Evolutionary conservation across 768 basidiomycete species (phyloP), one percentile per base, ranked within the genome.

Genomic region (Agaricus sinodeliciosus): DNA sequence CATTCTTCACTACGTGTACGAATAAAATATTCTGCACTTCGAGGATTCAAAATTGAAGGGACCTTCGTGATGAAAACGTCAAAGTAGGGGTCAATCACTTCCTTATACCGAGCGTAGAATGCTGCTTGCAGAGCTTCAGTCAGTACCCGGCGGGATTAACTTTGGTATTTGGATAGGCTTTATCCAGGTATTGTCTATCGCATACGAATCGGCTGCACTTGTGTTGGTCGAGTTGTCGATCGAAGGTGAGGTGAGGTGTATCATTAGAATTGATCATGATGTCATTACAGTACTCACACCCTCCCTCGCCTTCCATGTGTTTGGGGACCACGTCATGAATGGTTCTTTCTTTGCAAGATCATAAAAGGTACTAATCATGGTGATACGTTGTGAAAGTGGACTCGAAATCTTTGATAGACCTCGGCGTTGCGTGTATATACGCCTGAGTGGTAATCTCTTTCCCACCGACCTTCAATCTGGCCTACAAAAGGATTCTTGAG

Each of bases 171-270:
- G 74, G 71, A 62, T 74, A 79, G 1, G 62, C 59, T 2, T 67
- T 62, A 45, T 78, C 77, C 49, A 78, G 65, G 60, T 79, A 77
- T 13, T 67, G 54, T 0, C 75, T 50, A 78, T 78, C 46, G 49
- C 57, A 26, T 64, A 51, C 0, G 75, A 74, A 13, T 79, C 72
- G 9, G 65, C 50, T 22, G 77, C 41, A 7, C 60, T 44, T 0
- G 55, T 54, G 6, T 62, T 59, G 19, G 74, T 73, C 42, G 58
- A 57, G 0, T 69, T 68, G 59, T 79, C 77, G 47, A 69, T 73
- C 28, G 70, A 59, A 3, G 78, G 77, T 0, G 76, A 56, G 12
- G 73, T 78, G 61, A 18, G 11, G 12, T 9, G 3, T 16, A 2
- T 9, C 13, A 9, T 42, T 25, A 35, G 46, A 43, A 37, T 6